Base-by-base conservation (phyloP, 176 grass and related monocot species). In the Musa itinerans region DNA sequence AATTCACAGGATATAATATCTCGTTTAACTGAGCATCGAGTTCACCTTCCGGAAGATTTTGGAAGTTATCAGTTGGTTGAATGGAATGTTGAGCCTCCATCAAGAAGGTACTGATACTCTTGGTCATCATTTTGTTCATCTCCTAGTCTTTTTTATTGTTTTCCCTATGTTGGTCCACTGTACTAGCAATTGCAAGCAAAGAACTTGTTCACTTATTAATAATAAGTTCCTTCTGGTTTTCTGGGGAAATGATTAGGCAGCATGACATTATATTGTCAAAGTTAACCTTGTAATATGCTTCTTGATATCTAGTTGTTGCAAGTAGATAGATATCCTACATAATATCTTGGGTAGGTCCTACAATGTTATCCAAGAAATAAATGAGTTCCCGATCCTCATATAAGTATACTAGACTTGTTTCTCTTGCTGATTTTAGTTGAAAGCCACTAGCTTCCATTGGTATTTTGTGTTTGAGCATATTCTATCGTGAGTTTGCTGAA, bases 11-110 rank as follows among this genome's bases (percentile, higher is more conserved):
- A 49, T 68, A 95, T 99, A 53, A 92, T 99, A 79, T 94, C 79
- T 77, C 88, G 89, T 61, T 87, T 99, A 86, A 86, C 86, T 70
- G 85, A 99, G 75, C 96, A 89, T 67, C 86, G 86, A 25, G 86
- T 95, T 78, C 86, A 84, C 52, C 78, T 99, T 77, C 91, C 96
- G 71, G 83, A 99, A 74, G 86, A 88, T 99, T 88, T 92, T 78
- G 96, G 96, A 71, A 94, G 86, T 83, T 99, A 99, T 85, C 54
- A 95, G 58, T 83, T 99, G 79, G 84, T 99, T 8, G 89, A 99
- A 62, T 94, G 96, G 96, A 99, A 99, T 69, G 86, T 99, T 83
- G 86, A 89, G 49, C 91, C 96, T 83, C 78, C 84, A 81, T 70
- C 85, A 11, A 87, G 80, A 83, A 95, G 96, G 96, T 99, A 78